Base-by-base conservation (phyloP, 768 basidiomycete genomes). In the Porpolomopsis calyptriformis region DNA sequence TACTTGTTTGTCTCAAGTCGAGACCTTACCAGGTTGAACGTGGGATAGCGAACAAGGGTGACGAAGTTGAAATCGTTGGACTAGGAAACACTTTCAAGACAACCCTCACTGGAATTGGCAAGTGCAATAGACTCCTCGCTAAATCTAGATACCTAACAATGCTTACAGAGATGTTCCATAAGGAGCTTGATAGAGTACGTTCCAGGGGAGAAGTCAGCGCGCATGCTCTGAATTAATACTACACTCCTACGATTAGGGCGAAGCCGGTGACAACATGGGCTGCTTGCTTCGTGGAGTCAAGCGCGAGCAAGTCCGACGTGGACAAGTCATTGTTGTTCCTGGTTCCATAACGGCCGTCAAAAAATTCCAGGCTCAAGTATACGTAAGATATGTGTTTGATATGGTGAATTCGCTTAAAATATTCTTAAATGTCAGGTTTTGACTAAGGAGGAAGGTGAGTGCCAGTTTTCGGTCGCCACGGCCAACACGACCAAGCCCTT, bases 231-330 rank as follows among this genome's bases (percentile, higher is more conserved):
- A 12, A 16, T n/a, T n/a, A n/a, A n/a, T n/a, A n/a, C n/a, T n/a
- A 14, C 20, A 26, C 18, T 11, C 24, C 16, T 7, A 44, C 34
- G 34, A 45, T 52, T 47, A 86, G 82, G 93, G 89, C 49, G 89
- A 98, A 66, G 94, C 96, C 51, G 96, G 96, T 56, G 96, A 99
- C 68, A 98, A 98, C 74, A 97, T 98, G 90, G 96, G 96, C 54
- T 87, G 85, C 46, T 74, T 99, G 29, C 81, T 99, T 38, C 90
- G 96, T 64, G 93, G 96, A 60, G 72, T 97, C 64, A 98, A 98
- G 70, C 85, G 94, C 52, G 96, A 98, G 60, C 91, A 98, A 66
- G 71, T 99, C 58, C 76, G 78, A 52, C 86, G 96, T 53, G 96
- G 96, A 37, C 90, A 93, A 62, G 85, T 98, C 47, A 77, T 99